Percentiles rank a stretch among this genome's conserved stretches.
Conservation (phyloP, 768 basidiomycete genomes). For the Tulasnella sp. region DNA sequence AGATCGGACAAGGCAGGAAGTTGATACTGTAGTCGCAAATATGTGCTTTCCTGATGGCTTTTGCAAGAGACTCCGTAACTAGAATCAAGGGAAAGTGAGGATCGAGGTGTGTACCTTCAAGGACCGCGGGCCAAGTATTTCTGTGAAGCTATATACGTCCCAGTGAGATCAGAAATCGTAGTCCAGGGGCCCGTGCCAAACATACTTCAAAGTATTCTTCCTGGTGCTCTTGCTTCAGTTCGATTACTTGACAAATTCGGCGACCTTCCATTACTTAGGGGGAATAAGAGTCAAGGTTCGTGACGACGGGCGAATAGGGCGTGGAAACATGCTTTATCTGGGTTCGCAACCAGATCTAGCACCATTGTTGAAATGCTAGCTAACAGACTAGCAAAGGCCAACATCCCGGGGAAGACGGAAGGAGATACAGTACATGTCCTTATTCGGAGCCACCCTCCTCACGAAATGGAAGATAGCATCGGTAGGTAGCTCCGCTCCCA, state of each 20-base stretch:
- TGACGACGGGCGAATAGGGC: too few relatives aligned
- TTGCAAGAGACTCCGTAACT: background rate
- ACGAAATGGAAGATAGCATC: slow-evolving; percentile 58
- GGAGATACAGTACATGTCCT: slow-evolving; percentile 96
- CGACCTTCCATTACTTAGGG: too few relatives aligned
- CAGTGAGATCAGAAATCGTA: background rate
- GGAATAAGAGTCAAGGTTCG: too few relatives aligned
- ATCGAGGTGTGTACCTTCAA: slow-evolving; percentile 45
- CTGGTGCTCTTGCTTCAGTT: slow-evolving; percentile 35
- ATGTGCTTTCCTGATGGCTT: slow-evolving; percentile 30
- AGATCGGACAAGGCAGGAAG: slow-evolving; percentile 38
- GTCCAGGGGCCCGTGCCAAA: background rate
- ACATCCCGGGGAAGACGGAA: slow-evolving; percentile 56
- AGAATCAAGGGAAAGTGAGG: background rate
- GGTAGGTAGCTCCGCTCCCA: slow-evolving; percentile 39
- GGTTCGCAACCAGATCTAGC: too few relatives aligned
- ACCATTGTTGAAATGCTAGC: too few relatives aligned
- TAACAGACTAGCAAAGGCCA: slow-evolving; percentile 25
- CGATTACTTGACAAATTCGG: slow-evolving; percentile 61
- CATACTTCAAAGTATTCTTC: slow-evolving; percentile 32
- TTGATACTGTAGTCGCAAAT: slow-evolving; percentile 70
- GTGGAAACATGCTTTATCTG: too few relatives aligned
- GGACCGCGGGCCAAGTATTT: slow-evolving; percentile 58
- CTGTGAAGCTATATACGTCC: slow-evolving; percentile 36
- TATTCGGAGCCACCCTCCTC: slow-evolving; percentile 87